phyloP scores from a whole-genome alignment of 202 grass and related monocot genomes.

The Carex sylvatica region DNA sequence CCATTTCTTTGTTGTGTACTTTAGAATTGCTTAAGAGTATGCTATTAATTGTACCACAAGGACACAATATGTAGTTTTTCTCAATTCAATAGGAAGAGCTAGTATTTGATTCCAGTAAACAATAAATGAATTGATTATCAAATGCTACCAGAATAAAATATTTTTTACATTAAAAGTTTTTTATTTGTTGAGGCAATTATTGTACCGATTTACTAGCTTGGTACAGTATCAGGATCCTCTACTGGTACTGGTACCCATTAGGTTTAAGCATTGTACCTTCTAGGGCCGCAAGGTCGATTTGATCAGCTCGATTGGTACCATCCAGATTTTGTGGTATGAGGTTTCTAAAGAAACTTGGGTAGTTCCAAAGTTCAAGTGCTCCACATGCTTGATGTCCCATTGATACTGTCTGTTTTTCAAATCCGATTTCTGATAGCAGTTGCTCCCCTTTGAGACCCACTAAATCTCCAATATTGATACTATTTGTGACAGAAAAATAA shows the following conservation, averaged over 20 bases:
- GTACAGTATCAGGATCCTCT: slow-evolving; percentile 28
- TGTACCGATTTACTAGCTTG: slow-evolving; percentile 28
- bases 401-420: slow-evolving; percentile 47
- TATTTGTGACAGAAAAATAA: slow-evolving; percentile 26
- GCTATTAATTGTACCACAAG: background rate
- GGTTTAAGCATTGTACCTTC: slow-evolving; percentile 42
- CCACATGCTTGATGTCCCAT: slow-evolving; percentile 69
- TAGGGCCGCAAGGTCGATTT: slow-evolving; percentile 46
- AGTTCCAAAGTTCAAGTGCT: slow-evolving; percentile 64
- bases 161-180: slow-evolving; percentile 26
- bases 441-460: slow-evolving; percentile 42
- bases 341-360: slow-evolving; percentile 48
- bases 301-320: slow-evolving; percentile 46
- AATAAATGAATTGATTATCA: background rate
- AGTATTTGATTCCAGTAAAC: slow-evolving; percentile 25
- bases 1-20: too few relatives aligned
- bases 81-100: slow-evolving; percentile 9
- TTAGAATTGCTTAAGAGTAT: too few relatives aligned
- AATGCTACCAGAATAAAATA: slow-evolving; percentile 22
- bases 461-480: slow-evolving; percentile 40
- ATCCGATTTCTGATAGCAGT: slow-evolving; percentile 38
- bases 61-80: slow-evolving; percentile 21
- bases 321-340: slow-evolving; percentile 52
- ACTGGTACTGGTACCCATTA: slow-evolving; percentile 1
- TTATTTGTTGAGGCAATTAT: background rate